Conservation (phyloP, 371 early-diverging fungal genomes). For the Chytridiales sp. region DNA sequence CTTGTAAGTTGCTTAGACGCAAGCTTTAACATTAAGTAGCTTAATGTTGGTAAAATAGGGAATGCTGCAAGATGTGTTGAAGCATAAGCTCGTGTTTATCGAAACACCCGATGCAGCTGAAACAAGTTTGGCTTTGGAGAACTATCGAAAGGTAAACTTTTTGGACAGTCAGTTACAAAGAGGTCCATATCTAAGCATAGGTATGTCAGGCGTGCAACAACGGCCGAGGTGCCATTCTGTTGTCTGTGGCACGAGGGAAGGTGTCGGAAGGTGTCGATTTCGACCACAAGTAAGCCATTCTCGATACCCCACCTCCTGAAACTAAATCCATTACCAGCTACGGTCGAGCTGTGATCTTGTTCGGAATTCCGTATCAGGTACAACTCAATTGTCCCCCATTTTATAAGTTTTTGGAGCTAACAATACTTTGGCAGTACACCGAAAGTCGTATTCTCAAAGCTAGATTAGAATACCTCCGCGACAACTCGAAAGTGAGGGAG, state of each 20-base stretch:
- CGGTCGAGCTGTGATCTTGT: constrained; percentile 95
- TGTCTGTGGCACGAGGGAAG: constrained; percentile 99
- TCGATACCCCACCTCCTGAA: too few species aligned
- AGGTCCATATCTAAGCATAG: neutral
- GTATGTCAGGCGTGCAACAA: constrained; percentile 86
- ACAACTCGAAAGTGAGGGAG: constrained; percentile 92
- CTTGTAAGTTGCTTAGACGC: constrained; percentile 47
- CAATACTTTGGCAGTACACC: constrained; percentile 13
- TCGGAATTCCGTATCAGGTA: constrained; percentile 99
- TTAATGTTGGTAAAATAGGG: constrained; percentile 54
- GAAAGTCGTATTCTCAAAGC: constrained; percentile 60
- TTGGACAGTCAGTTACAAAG: neutral
- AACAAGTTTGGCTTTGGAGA: constrained; percentile 92
- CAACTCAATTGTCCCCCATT: neutral
- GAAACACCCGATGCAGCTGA: constrained; percentile 99
- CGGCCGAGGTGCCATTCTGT: constrained; percentile 90
- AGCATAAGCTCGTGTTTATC: constrained; percentile 88
- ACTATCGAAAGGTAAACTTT: constrained; percentile 77
- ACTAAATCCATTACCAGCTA: too few species aligned
- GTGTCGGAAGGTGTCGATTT: constrained; percentile 99
- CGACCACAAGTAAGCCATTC: constrained; percentile 96
- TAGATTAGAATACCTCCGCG: constrained; percentile 92
- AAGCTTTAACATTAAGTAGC: neutral
- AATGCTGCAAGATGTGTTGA: constrained; percentile 90
- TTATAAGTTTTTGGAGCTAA: neutral